These are phyloP conservation scores for Rhodosporidiobolus sp. DNA, from an alignment of 768 basidiomycete species.

Conservation along the genomic window DNA sequence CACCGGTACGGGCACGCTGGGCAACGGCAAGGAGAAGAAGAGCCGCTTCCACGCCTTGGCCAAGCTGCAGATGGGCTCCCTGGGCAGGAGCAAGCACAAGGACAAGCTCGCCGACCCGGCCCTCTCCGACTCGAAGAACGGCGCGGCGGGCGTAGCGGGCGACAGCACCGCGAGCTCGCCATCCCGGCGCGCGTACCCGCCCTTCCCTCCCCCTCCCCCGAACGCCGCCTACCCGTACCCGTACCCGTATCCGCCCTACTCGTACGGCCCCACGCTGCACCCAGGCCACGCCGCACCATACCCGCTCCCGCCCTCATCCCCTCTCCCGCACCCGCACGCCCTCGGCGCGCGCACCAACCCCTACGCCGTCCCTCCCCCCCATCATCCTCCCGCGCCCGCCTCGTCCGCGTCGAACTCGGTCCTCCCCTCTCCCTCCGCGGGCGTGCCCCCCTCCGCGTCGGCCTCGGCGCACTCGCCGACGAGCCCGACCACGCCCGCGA, in stretches of 20 bases:
- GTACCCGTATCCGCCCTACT: slow-evolving; percentile 5
- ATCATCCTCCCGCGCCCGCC: background rate
- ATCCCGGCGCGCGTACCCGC: background rate
- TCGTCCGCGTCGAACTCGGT: background rate
- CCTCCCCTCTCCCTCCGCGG: background rate
- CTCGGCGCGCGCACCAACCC: too few relatives aligned
- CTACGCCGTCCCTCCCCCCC: background rate
- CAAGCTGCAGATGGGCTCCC: background rate
- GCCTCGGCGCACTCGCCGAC: slow-evolving; percentile 13
- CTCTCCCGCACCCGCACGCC: background rate
- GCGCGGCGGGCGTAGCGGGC: background rate
- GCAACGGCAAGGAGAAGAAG: background rate
- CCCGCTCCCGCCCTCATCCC: background rate
- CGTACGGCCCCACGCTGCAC: background rate
- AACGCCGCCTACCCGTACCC: background rate
- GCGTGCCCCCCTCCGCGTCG: background rate
- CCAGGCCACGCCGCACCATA: background rate
- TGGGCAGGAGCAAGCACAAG: background rate
- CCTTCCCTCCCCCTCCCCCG: background rate
- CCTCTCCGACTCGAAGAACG: background rate
- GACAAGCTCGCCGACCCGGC: background rate
- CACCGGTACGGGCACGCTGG: background rate
- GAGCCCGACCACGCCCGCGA: slow-evolving; percentile 19
- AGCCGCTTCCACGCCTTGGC: slow-evolving; percentile 5
- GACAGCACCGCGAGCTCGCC: background rate